Conservation (phyloP, 331 rosid species). For the Arachis monticola region DNA sequence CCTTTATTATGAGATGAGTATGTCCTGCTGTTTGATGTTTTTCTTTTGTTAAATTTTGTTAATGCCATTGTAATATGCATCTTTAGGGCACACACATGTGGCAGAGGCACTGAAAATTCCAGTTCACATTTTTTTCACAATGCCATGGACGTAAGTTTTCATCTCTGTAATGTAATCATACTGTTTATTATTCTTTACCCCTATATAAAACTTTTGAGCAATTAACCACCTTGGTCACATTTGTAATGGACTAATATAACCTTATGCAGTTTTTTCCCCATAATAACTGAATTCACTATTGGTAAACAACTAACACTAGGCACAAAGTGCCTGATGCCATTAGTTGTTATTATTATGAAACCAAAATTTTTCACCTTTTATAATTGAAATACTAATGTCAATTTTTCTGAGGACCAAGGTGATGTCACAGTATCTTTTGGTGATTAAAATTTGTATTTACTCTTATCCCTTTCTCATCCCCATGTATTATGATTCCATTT, state of each 20-base stretch:
- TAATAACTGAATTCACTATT: no score
- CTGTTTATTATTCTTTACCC: not conserved
- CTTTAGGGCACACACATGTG: conserved; percentile 92
- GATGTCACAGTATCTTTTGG: not conserved
- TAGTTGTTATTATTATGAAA: not conserved
- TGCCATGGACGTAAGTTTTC: conserved; percentile 99
- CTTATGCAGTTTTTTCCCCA: no score
- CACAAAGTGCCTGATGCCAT: not conserved
- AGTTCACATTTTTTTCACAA: conserved; percentile 92
- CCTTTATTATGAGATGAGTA: conserved; percentile 21
- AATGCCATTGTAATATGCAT: conserved; percentile 41
- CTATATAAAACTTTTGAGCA: no score
- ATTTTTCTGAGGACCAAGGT: not conserved
- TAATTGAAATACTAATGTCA: not conserved
- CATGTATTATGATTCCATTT: conserved; percentile 28
- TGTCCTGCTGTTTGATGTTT: conserved; percentile 20
- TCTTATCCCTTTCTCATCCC: conserved; percentile 6
- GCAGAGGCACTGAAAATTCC: conserved; percentile 97
- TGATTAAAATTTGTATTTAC: not conserved
- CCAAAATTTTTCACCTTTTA: not conserved
- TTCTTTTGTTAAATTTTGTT: conserved; percentile 16
- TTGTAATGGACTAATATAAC: no score
- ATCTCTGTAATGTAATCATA: conserved; percentile 49
- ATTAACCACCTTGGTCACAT: no score
- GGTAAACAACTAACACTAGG: not conserved